A percentile compares a stretch with the other conserved stretches of the same genome.
Evolutionary conservation across 176 grass and related monocot genomes (phyloP).

Genomic region (Paspalum notatum): DNA sequence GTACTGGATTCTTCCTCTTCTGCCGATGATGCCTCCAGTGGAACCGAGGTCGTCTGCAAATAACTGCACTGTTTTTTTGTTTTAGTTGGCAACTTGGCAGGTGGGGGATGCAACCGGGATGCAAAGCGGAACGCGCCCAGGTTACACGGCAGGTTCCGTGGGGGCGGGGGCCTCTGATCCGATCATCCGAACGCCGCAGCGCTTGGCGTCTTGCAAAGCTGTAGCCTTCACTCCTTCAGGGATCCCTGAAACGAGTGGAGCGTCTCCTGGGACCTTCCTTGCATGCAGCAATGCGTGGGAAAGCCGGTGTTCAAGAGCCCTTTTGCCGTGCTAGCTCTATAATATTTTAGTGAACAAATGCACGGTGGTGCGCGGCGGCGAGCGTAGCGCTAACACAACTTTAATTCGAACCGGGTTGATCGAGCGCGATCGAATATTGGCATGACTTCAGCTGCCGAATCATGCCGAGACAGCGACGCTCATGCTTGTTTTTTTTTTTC

Average conservation of each 20-base stretch:
- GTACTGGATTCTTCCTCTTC: background rate
- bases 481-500: background rate
- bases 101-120: background rate
- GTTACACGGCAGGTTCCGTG: constrained; percentile 28
- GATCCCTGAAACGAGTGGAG: background rate
- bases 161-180: background rate
- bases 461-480: background rate
- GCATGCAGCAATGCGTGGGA: background rate
- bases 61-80: background rate
- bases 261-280: background rate
- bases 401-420: constrained; percentile 24
- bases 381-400: constrained; percentile 15
- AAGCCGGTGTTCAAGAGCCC: background rate
- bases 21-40: background rate
- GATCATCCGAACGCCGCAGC: background rate
- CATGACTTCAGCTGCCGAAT: too few relatives aligned
- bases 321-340: background rate
- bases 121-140: background rate
- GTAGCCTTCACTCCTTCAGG: background rate
- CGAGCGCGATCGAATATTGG: background rate
- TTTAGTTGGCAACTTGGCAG: constrained; percentile 10
- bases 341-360: background rate
- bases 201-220: background rate
- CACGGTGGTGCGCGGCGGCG: background rate
- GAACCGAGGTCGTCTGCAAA: background rate